Evolutionary conservation across 495 filamentous ascomycete genomes (phyloP), one percentile per base, ranked within the genome.

Genomic region (Darksidea phi): DNA sequence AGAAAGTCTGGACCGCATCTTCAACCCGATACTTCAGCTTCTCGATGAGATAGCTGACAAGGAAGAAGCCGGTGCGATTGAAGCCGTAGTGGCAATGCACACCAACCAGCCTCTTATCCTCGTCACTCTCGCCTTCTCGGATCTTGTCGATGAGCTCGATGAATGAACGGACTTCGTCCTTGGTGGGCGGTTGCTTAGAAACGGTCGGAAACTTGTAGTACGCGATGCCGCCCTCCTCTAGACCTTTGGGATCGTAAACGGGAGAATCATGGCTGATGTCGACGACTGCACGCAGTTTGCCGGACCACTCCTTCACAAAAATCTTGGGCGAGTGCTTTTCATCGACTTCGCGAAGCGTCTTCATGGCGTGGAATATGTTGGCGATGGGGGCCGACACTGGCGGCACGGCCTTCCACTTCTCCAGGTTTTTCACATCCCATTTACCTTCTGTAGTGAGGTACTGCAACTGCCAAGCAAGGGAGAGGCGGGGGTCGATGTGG

Each of bases 11-110:
- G 55, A 97, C 86, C 3, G 92, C 93, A 57, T 86, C 84, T 67
- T 88, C 82, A 13, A 95, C 81, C 48, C 74, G 76, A 70, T 80
- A 95, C 0, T 83, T 84, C 66, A 86, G 79, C 54, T 84, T 79
- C 75, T 97, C 93, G 50, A 97, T 88, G 6, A 97, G 75, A 66
- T 97, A 97, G 67, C 86, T 90, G n/a, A 87, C 86, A 34, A 97
- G 85, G 68, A 96, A 86, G 70, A 92, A 96, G 1, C 93, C 91
- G 0, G 91, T 95, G 34, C 91, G 83, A 69, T 96, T 95, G 76
- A 90, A 96, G 0, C 92, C 93, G 63, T 97, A 97, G 67, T 97
- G 93, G 68, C 93, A 97, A 70, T 97, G 93, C 0, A 96, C 90
- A 12, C 88, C 93, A 47, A 97, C 80, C 13, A 80, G 74, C 8